Evolutionary conservation across 2,329 filamentous ascomycete genomes (phyloP), one percentile per base, ranked within the genome.

Genomic region (Grosmannia clavigera): DNA sequence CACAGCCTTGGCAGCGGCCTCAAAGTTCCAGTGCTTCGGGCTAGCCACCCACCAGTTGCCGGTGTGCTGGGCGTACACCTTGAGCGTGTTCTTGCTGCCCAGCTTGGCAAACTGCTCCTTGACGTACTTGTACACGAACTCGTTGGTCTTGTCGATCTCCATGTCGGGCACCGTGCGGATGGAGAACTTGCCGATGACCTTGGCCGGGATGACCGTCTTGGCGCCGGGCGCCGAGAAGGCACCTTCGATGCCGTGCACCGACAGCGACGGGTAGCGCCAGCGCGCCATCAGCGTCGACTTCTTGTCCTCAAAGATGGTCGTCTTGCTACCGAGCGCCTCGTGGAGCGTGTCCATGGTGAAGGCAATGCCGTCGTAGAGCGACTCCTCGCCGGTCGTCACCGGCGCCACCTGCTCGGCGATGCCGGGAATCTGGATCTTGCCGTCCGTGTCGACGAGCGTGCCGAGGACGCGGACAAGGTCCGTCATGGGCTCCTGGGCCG

Each of bases 1-100:
- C 40, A 94, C 91, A n/a, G 94, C 94, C 81, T 96, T 97, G 70
- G 87, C 84, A 16, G 94, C 94, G 31, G 92, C 92, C 35, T 85
- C 83, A 76, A 97, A 99, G 81, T 99, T 99, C 91, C 94, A 97
- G 81, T 99, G 92, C 77, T 95, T 94, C 35, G 94, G 92, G 70
- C 88, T 92, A 55, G 95, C 91, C 55, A 95, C 91, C 94, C 94
- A 99, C 94, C 94, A 99, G 77, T 96, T 96, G 67, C 94, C 94
- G 62, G 85, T 86, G 78, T 99, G 94, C 75, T 92, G 86, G 61
- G 92, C 80, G 70, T 80, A 85, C 58, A 91, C 85, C 68, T 89
- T 88, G 70, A 95, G 74, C 19, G 81, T 91, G 79, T 99, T 99
- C 81, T 99, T 99, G 75, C 87, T 94, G 65, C 84, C 83, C 40